A percentile compares a stretch with the other conserved stretches of the same genome.
Evolutionary conservation across 2,329 filamentous ascomycete genomes (phyloP).

Genomic region (Teratosphaeria nubilosa): DNA sequence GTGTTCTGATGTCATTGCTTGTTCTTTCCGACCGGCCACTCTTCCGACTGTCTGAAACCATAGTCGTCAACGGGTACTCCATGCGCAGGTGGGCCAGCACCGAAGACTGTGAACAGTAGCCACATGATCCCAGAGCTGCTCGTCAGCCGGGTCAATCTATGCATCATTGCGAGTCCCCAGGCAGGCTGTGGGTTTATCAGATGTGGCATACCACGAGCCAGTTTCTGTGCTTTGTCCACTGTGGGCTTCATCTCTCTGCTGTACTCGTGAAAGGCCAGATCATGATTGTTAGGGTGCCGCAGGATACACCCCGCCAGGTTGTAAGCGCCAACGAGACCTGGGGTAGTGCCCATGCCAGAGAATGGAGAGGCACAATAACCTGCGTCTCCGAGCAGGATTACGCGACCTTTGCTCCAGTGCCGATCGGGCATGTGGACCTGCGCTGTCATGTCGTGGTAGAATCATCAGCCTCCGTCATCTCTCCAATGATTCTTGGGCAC

Average conservation of each 20-base stretch:
- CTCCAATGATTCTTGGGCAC: constrained; percentile 13
- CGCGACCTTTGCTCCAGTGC: constrained; percentile 19
- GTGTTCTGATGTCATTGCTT: neutral
- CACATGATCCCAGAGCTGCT: neutral
- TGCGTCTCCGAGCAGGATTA: constrained; percentile 23
- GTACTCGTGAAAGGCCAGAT: constrained; percentile 10
- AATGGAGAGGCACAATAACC: constrained; percentile 23
- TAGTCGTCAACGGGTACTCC: neutral
- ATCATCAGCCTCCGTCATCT: constrained; percentile 22
- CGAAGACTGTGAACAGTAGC: neutral
- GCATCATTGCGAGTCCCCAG: constrained; percentile 5
- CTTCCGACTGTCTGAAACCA: neutral
- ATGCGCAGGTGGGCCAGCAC: constrained; percentile 1
- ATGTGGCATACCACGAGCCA: constrained; percentile 4
- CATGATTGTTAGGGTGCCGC: constrained; percentile 10
- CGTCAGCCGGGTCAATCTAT: neutral
- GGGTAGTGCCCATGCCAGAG: constrained; percentile 26
- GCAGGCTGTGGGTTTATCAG: constrained; percentile 4
- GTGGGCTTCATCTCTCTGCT: constrained; percentile 12
- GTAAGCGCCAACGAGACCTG: constrained; percentile 26
- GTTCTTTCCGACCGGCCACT: neutral
- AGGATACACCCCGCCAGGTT: constrained; percentile 22
- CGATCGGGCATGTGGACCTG: constrained; percentile 20
- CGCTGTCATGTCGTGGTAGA: constrained; percentile 23
- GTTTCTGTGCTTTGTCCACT: constrained; percentile 13